Percentiles rank a stretch among this genome's conserved stretches.
These are phyloP conservation scores for Colletotrichum limetticola DNA, from an alignment of 2,329 filamentous ascomycete genomes.

Conservation along the genomic window DNA sequence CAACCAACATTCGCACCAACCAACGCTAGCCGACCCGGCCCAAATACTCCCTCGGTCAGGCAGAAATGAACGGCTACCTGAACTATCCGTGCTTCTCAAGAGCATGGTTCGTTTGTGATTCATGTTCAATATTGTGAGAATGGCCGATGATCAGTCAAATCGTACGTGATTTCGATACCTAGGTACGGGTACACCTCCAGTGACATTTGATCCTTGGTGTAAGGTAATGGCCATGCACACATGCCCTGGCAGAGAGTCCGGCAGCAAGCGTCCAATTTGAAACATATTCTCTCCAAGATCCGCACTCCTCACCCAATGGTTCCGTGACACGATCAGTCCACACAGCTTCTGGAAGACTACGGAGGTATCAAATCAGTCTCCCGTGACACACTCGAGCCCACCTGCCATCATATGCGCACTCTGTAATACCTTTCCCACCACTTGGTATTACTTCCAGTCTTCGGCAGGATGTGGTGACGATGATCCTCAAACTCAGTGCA, in stretches of 20 bases:
- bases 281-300: slow-evolving; percentile 29
- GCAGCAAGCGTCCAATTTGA: slow-evolving; percentile 17
- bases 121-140: neutral
- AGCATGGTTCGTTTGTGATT: neutral
- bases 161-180: neutral
- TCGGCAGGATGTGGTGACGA: neutral
- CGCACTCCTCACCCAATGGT: slow-evolving; percentile 24
- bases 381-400: slow-evolving; percentile 28
- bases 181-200: neutral
- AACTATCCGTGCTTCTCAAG: neutral
- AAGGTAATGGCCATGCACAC: neutral
- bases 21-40: slow-evolving; percentile 6
- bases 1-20: slow-evolving; percentile 14
- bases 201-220: neutral
- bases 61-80: slow-evolving; percentile 18
- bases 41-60: slow-evolving; percentile 3
- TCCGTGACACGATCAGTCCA: slow-evolving; percentile 20
- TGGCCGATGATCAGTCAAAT: neutral
- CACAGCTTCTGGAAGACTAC: slow-evolving; percentile 25
- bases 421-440: neutral
- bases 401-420: neutral
- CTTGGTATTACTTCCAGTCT: neutral
- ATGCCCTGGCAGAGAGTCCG: neutral
- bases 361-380: slow-evolving; percentile 27
- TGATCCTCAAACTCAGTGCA: neutral